Evolutionary conservation across 2,329 filamentous ascomycete species (phyloP), one percentile per base, ranked within the genome.

Genomic region (Coleophoma crateriformis): DNA sequence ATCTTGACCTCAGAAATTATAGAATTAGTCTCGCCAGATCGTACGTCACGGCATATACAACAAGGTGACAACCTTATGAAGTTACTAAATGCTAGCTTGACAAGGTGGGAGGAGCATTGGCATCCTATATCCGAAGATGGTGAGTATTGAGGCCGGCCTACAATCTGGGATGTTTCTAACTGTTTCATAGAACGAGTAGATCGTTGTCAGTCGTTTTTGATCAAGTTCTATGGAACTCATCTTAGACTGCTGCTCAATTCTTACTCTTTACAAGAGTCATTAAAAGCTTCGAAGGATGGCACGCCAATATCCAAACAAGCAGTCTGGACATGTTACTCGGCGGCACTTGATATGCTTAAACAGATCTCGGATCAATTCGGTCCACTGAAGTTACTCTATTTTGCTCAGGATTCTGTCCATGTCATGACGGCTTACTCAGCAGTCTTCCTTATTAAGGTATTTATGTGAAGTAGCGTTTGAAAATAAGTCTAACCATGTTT

Each of bases 351-450:
- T 17, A 63, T 64, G 62, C 53, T 71, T 4, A 58, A 61, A 17
- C 49, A 69, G 17, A 64, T 69, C 15, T 59, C 61, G 14, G 45
- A 54, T 19, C 47, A 52, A 17, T 50, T 57, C 32, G 54, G 57
- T 13, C 56, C 62, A 45, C 51, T 64, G 1, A 61, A 63, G 3
- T 61, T 62, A 40, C 55, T 71, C 0, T 70, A 67, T 49, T 71
- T 70, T 53, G 66, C 64, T 3, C 68, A 71, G 52, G 68, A 71
- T 46, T 70, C 68, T 1, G 58, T 72, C 5, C 69, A 71, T 52
- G 67, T 70, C 13, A 71, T 71, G 69, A 66, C 64, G 14, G 69
- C 69, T 3, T 70, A 72, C 50, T 64, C 66, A n/a, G 65, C 68
- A 12, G 65, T 67, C 3, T 69, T 70, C 47, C 55, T 70, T 2